These are phyloP conservation scores for Capillidium heterosporum DNA, from an alignment of 371 early-diverging fungal species.

Conservation along the genomic window DNA sequence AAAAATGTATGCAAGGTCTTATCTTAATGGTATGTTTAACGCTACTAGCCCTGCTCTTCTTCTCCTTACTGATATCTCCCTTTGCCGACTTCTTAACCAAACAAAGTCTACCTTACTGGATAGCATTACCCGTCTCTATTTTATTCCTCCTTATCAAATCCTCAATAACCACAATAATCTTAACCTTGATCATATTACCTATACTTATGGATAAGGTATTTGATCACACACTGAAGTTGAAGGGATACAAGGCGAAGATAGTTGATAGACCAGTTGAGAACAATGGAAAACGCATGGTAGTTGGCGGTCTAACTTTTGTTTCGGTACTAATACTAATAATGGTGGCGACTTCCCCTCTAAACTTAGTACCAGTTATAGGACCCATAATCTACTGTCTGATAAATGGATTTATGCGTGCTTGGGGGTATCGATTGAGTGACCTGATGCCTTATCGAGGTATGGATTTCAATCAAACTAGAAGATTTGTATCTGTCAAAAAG, in stretches of 20 bases:
- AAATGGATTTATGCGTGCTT: slow-evolving; percentile 26
- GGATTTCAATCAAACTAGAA: slow-evolving; percentile 20
- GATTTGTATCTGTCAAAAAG: slow-evolving; percentile 21
- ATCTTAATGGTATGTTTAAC: neutral
- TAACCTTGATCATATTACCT: neutral
- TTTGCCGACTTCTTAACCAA: neutral
- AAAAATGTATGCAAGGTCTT: neutral
- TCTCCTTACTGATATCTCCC: neutral
- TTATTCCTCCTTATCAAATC: neutral
- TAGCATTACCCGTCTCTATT: neutral
- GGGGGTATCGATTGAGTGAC: slow-evolving; percentile 31
- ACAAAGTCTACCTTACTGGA: neutral
- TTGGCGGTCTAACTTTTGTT: neutral
- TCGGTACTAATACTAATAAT: slow-evolving; percentile 19
- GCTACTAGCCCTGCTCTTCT: neutral
- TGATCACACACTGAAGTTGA: neutral
- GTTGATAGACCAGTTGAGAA: neutral
- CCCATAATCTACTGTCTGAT: slow-evolving; percentile 29
- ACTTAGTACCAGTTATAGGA: slow-evolving; percentile 38
- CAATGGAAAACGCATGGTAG: neutral
- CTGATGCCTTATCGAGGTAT: slow-evolving; percentile 33
- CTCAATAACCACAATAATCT: neutral
- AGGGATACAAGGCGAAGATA: neutral
- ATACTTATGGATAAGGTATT: slow-evolving; percentile 1
- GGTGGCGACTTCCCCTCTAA: slow-evolving; percentile 31